phyloP scores from a whole-genome alignment of 495 filamentous ascomycete species.

The Penicillium roqueforti region DNA sequence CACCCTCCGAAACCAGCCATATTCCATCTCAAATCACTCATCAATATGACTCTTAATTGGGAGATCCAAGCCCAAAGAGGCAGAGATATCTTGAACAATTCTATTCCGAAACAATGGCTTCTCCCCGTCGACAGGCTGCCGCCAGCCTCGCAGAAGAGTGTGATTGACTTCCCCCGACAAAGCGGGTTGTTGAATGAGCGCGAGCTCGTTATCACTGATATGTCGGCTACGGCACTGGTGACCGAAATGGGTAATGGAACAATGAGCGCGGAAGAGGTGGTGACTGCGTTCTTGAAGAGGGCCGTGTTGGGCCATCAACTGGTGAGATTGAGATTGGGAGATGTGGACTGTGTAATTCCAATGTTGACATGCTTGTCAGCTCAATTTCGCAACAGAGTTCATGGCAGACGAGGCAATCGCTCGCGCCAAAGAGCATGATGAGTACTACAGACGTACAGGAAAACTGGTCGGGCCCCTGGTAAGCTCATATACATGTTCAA shows the following conservation, averaged over 20 bases:
- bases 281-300: slow-evolving; percentile 57
- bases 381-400: slow-evolving; percentile 65
- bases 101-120: slow-evolving; percentile 42
- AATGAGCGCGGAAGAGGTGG: slow-evolving; percentile 54
- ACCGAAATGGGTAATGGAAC: slow-evolving; percentile 42
- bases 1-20: background rate
- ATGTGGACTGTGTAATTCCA: background rate
- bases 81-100: slow-evolving; percentile 31
- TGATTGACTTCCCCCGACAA: slow-evolving; percentile 38
- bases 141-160: slow-evolving; percentile 29
- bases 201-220: slow-evolving; percentile 58
- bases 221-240: slow-evolving; percentile 50
- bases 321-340: slow-evolving; percentile 23
- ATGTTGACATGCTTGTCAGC: slow-evolving; percentile 17
- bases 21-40: background rate
- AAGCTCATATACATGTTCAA: background rate
- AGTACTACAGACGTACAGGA: slow-evolving; percentile 36
- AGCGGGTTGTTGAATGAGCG: slow-evolving; percentile 47
- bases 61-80: slow-evolving; percentile 32
- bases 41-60: slow-evolving; percentile 32
- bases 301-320: slow-evolving; percentile 59
- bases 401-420: slow-evolving; percentile 58
- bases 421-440: slow-evolving; percentile 57
- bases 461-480: slow-evolving; percentile 40
- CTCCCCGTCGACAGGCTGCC: slow-evolving; percentile 28